Percentiles rank a stretch among this genome's conserved stretches.
Evolutionary conservation across 352 stramenopile genomes (phyloP).

Genomic region (Achlya hypogyna): DNA sequence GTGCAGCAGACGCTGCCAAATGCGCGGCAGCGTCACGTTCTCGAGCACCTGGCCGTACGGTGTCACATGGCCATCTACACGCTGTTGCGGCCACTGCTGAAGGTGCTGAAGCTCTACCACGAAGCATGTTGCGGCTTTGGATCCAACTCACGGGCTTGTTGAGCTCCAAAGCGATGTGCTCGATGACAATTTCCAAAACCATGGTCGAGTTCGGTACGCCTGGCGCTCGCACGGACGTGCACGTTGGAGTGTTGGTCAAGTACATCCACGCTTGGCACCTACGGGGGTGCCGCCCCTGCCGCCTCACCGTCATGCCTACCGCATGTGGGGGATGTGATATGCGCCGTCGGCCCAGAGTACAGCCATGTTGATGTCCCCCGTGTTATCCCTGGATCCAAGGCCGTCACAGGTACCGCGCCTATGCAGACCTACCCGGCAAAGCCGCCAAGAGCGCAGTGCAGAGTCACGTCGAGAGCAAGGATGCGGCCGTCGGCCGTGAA

Average conservation of each 20-base stretch:
- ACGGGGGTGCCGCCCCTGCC: background rate
- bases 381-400: constrained; percentile 24
- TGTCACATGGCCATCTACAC: constrained; percentile 23
- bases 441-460: constrained; percentile 18
- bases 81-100: background rate
- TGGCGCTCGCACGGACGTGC: constrained; percentile 33
- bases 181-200: constrained; percentile 30
- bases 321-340: constrained; percentile 29
- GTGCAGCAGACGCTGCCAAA: constrained; percentile 29
- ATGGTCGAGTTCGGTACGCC: constrained; percentile 35
- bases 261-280: constrained; percentile 30
- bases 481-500: constrained; percentile 32
- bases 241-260: constrained; percentile 39
- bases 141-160: constrained; percentile 28
- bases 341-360: constrained; percentile 36
- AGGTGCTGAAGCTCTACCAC: background rate
- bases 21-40: constrained; percentile 28
- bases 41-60: constrained; percentile 29
- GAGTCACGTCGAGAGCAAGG: constrained; percentile 24
- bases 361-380: constrained; percentile 29
- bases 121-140: constrained; percentile 34
- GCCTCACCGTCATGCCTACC: background rate
- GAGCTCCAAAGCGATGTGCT: constrained; percentile 30
- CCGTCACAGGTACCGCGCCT: background rate
- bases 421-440: constrained; percentile 7